phyloP scores from a whole-genome alignment of 495 filamentous ascomycete genomes.

The Hypomontagnella monticulosa region DNA sequence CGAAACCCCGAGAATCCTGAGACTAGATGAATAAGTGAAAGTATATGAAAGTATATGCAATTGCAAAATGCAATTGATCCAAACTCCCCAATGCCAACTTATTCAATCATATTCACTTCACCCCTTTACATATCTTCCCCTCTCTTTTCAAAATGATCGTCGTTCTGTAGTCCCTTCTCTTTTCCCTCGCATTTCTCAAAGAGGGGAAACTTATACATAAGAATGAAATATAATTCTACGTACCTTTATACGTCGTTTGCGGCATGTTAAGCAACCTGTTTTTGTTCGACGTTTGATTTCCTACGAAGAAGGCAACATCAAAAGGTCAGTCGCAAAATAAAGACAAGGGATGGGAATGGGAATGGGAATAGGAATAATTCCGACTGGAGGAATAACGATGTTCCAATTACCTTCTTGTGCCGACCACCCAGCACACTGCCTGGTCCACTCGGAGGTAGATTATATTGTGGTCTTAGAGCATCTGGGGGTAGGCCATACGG shows the following conservation, averaged over 20 bases:
- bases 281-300: constrained; percentile 99
- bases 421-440: constrained; percentile 77
- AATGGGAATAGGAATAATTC: constrained; percentile 24
- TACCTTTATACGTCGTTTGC: constrained; percentile 98
- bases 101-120: constrained; percentile 3
- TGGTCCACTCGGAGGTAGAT: constrained; percentile 64
- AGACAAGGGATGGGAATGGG: constrained; percentile 10
- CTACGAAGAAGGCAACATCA: constrained; percentile 49
- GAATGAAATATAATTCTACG: constrained; percentile 50
- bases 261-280: constrained; percentile 95
- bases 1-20: constrained; percentile 38
- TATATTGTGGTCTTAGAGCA: constrained; percentile 47
- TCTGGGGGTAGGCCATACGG: constrained; percentile 59
- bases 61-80: constrained; percentile 29
- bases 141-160: not conserved
- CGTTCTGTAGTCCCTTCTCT: not conserved
- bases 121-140: not conserved
- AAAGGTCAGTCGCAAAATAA: constrained; percentile 34
- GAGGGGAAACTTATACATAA: constrained; percentile 7
- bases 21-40: constrained; percentile 42
- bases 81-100: constrained; percentile 16
- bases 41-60: constrained; percentile 9
- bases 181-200: not conserved
- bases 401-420: constrained; percentile 79
- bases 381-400: constrained; percentile 16